Evolutionary conservation across 1,139 yeast species (phyloP), one percentile per base, ranked within the genome.

Genomic region (Scheffersomyces quercinus): DNA sequence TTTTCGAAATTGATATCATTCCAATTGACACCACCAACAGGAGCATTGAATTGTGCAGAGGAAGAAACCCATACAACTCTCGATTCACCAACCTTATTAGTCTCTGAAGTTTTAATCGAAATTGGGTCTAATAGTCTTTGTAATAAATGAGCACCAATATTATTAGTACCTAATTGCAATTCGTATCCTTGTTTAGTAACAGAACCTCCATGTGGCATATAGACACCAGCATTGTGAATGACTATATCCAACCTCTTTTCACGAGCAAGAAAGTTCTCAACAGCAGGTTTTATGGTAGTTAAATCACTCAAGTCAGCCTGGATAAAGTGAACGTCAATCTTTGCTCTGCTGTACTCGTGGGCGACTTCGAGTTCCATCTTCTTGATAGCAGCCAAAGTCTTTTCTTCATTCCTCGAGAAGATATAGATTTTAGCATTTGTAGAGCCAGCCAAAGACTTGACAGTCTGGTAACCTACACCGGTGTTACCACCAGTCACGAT

Each of bases 201-300:
- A 13, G 14, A 13, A 13, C 14, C 14, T 13, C 14, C 14, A 13
- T 13, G 14, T 13, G 14, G 68, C 75, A 62, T 57, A 74, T 73
- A 75, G 13, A 79, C 67, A 35, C 84, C 58, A 8, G 83, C 83
- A 58, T 79, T 77, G 51, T 76, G 75, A 38, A 78, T 67, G 14
- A 75, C 66, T 9, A 74, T 62, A 49, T 76, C 77, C 28, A 78
- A 48, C n/a, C 68, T 54, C 4, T 52, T 39, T 34, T 53, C 60
- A 8, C 35, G 47, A 29, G 48, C 42, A 44, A 62, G 50, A 41
- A 78, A 59, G 34, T 65, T 54, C 10, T 58, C 54, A 12, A 65
- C 72, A 2, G 73, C 78, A 2, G 71, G 68, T 47, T 66, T 70
- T 40, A 79, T 62, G 74, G 14, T 13, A 13, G 14, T 13, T 13